These are phyloP conservation scores for Boletus rubescentipes DNA, from an alignment of 768 basidiomycete species.

Conservation along the genomic window DNA sequence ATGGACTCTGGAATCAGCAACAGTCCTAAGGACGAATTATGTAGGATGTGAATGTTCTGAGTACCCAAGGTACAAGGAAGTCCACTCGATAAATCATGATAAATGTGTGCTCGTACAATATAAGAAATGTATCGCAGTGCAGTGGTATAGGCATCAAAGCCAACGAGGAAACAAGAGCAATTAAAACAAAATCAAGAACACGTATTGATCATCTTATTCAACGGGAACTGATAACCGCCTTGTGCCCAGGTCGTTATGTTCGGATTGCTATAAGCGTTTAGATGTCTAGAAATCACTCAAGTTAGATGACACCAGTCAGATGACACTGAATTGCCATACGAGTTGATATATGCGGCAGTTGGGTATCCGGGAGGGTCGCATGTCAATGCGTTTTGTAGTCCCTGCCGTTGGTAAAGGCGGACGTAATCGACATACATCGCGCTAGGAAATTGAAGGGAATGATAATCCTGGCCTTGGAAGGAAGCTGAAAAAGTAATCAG, in stretches of 20 bases:
- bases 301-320: conserved; percentile 6
- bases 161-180: conserved; percentile 6
- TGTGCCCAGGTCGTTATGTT: conserved; percentile 85
- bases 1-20: neutral
- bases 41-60: conserved; percentile 17
- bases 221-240: conserved; percentile 74
- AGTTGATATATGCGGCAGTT: conserved; percentile 75
- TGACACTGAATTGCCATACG: conserved; percentile 37
- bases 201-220: conserved; percentile 45
- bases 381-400: conserved; percentile 62
- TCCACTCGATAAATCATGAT: conserved; percentile 26
- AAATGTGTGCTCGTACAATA: conserved; percentile 29
- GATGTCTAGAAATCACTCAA: conserved; percentile 22
- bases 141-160: conserved; percentile 16
- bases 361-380: conserved; percentile 81
- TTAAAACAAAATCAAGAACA: conserved; percentile 19
- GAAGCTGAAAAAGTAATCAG: conserved; percentile 38
- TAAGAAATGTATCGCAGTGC: conserved; percentile 18
- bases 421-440: conserved; percentile 89
- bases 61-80: conserved; percentile 1
- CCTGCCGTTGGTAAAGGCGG: conserved; percentile 80
- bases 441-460: conserved; percentile 65
- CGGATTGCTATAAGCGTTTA: conserved; percentile 69
- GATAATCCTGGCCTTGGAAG: conserved; percentile 51
- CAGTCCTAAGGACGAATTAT: neutral